phyloP scores from a whole-genome alignment of 805 yeast genomes.

The Suhomyces emberorum region DNA sequence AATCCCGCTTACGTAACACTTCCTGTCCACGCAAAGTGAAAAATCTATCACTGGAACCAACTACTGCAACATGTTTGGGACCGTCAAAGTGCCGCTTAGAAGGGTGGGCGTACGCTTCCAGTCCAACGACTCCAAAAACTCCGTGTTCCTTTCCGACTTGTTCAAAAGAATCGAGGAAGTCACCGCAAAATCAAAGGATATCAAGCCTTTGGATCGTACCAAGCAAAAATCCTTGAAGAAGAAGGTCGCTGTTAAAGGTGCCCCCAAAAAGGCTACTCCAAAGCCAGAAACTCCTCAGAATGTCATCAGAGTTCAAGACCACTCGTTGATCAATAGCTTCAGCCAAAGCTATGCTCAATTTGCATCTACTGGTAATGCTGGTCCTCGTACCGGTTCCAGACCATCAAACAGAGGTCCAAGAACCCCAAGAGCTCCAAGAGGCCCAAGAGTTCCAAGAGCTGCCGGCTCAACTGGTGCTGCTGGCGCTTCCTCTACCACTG shows the following conservation, averaged over 20 bases:
- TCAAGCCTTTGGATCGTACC: constrained; percentile 5
- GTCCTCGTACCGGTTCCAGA: constrained; percentile 1
- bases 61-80: constrained; percentile 2
- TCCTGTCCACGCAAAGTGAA: constrained; percentile 4
- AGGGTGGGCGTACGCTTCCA: constrained; percentile 7
- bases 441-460: constrained; percentile 6
- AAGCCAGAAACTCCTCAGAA: neutral
- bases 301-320: constrained; percentile 9
- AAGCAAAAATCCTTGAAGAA: constrained; percentile 1
- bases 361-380: neutral
- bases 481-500: too few relatives aligned
- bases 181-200: constrained; percentile 15
- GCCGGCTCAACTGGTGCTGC: too few relatives aligned
- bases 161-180: constrained; percentile 36
- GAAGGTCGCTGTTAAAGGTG: neutral
- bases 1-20: neutral
- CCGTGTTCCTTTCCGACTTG: constrained; percentile 31
- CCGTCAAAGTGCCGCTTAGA: constrained; percentile 3
- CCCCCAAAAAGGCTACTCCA: neutral
- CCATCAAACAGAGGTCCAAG: neutral
- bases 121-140: constrained; percentile 6
- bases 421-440: constrained; percentile 3
- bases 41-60: constrained; percentile 1
- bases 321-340: constrained; percentile 11
- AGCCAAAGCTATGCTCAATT: constrained; percentile 5